Evolutionary conservation across 1,139 yeast genomes (phyloP).

Genomic region (Yamadazyma songkhlaensis): DNA sequence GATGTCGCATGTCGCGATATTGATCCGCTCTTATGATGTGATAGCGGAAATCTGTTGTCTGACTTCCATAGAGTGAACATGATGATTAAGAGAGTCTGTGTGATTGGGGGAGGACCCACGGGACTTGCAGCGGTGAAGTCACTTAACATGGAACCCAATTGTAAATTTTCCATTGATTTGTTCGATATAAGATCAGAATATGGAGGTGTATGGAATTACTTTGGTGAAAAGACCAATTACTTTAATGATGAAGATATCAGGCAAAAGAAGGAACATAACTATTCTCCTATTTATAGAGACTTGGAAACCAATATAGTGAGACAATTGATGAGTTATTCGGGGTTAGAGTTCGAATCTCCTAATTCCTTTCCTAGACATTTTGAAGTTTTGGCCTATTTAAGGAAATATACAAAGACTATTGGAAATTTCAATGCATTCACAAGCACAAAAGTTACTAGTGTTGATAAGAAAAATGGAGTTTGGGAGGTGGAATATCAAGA

Average conservation of each 20-base stretch:
- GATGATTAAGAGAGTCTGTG: slow-evolving; percentile 8
- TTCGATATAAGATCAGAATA: slow-evolving; percentile 39
- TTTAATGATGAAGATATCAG: slow-evolving; percentile 30
- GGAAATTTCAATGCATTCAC: slow-evolving; percentile 20
- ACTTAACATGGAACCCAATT: slow-evolving; percentile 35
- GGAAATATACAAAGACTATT: slow-evolving; percentile 29
- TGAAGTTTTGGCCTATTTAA: slow-evolving; percentile 37
- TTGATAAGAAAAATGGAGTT: slow-evolving; percentile 9
- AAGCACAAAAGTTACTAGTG: slow-evolving; percentile 21
- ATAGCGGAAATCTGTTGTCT: background rate
- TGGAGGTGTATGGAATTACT: slow-evolving; percentile 53
- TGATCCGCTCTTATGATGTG: background rate
- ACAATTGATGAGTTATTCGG: slow-evolving; percentile 42
- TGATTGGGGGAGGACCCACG: slow-evolving; percentile 53
- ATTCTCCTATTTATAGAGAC: slow-evolving; percentile 46
- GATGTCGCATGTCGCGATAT: too few species aligned
- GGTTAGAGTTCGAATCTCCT: slow-evolving; percentile 26
- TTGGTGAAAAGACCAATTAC: slow-evolving; percentile 20
- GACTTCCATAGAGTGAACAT: background rate
- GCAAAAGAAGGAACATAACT: slow-evolving; percentile 17
- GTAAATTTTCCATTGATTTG: slow-evolving; percentile 31
- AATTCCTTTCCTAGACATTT: slow-evolving; percentile 35
- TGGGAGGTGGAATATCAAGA: slow-evolving; percentile 5
- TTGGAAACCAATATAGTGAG: slow-evolving; percentile 48
- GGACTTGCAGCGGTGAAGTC: slow-evolving; percentile 52